These are phyloP conservation scores for Phaeosphaeria sp. DNA, from an alignment of 2,329 filamentous ascomycete species.

Conservation along the genomic window DNA sequence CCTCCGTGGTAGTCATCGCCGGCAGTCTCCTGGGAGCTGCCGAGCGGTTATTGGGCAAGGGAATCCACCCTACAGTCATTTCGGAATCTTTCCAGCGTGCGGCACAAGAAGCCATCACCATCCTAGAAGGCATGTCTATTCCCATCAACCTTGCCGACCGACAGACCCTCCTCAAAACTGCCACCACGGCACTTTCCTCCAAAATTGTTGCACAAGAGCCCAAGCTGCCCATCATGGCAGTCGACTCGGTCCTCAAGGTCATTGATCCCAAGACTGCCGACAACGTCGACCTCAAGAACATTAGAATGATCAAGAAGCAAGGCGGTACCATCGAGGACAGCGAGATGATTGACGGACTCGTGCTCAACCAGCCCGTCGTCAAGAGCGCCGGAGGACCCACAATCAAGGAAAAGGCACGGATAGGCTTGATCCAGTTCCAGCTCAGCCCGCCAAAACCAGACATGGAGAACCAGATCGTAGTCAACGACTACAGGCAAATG, in stretches of 20 bases:
- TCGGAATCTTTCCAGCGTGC: slow-evolving; percentile 97
- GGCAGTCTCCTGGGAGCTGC: slow-evolving; percentile 93
- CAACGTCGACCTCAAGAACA: slow-evolving; percentile 96
- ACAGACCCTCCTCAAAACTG: slow-evolving; percentile 89
- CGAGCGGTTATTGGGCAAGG: slow-evolving; percentile 85
- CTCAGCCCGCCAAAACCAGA: slow-evolving; percentile 97
- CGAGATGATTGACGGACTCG: slow-evolving; percentile 93
- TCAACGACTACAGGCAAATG: slow-evolving; percentile 99
- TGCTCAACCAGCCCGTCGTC: slow-evolving; percentile 88
- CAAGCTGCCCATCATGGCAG: slow-evolving; percentile 95
- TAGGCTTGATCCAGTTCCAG: slow-evolving; percentile 98
- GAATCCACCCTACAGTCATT: slow-evolving; percentile 95
- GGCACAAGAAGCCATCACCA: slow-evolving; percentile 83
- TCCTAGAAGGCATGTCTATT: slow-evolving; percentile 94
- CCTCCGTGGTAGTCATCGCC: slow-evolving; percentile 96
- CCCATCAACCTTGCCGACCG: slow-evolving; percentile 90
- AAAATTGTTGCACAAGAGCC: slow-evolving; percentile 99
- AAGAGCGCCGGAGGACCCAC: slow-evolving; percentile 91
- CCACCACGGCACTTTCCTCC: slow-evolving; percentile 94
- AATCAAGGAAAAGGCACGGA: slow-evolving; percentile 95
- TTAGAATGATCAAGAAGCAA: slow-evolving; percentile 95
- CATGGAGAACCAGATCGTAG: slow-evolving; percentile 99
- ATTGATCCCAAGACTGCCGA: slow-evolving; percentile 96
- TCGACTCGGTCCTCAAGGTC: slow-evolving; percentile 93
- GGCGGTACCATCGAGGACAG: slow-evolving; percentile 98